A percentile compares a stretch with the other conserved stretches of the same genome.
phyloP scores from a whole-genome alignment of 805 yeast genomes.

The Saturnispora ahearnii region DNA sequence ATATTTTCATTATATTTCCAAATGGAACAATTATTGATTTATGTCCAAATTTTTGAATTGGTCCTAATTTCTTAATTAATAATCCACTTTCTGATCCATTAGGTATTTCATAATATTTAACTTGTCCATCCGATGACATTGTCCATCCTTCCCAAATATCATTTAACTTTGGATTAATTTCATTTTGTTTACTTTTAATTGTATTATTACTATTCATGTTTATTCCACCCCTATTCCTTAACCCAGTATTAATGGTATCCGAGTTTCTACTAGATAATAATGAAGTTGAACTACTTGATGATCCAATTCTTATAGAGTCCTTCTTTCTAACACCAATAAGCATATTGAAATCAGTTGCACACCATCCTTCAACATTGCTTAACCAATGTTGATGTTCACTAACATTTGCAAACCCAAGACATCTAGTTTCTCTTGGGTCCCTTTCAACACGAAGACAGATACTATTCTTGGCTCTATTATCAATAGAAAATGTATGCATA shows the following conservation, averaged over 20 bases:
- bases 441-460: conserved; percentile 86
- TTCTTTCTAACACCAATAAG: conserved; percentile 56
- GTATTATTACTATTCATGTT: background rate
- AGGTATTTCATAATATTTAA: conserved; percentile 52
- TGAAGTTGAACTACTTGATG: background rate
- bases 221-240: background rate
- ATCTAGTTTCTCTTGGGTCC: conserved; percentile 85
- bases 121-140: conserved; percentile 56
- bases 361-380: conserved; percentile 67
- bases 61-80: conserved; percentile 47
- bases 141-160: conserved; percentile 78
- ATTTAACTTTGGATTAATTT: conserved; percentile 27
- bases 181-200: background rate
- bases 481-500: conserved; percentile 65
- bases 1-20: conserved; percentile 62
- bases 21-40: conserved; percentile 68
- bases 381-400: conserved; percentile 63
- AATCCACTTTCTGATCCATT: conserved; percentile 36
- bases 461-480: conserved; percentile 65
- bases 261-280: background rate
- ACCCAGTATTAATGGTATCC: background rate
- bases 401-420: conserved; percentile 74
- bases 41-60: conserved; percentile 63
- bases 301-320: conserved; percentile 12
- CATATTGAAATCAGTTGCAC: conserved; percentile 66